Evolutionary conservation across 73 alveolate genomes (phyloP).

Genomic region (Symbiodinium natans): DNA sequence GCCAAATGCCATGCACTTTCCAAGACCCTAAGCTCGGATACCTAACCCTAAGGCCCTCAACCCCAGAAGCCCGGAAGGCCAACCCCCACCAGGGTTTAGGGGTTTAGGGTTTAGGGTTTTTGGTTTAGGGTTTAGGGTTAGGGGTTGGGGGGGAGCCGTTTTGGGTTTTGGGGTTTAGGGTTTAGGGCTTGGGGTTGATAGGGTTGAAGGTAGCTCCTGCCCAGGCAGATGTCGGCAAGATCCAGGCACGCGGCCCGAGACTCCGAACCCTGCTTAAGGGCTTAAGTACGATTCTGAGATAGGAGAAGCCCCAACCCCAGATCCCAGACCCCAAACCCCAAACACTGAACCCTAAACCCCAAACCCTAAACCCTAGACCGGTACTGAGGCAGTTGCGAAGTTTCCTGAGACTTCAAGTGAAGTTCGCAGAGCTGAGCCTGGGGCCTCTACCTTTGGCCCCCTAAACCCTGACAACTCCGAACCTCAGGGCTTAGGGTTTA

Average conservation of each 20-base stretch:
- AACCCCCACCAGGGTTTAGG: neutral
- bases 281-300: no score
- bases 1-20: no score
- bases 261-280: no score
- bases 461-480: no score
- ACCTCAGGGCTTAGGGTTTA: neutral
- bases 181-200: neutral
- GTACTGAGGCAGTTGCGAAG: no score
- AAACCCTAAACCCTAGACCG: neutral
- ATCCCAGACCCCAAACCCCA: neutral
- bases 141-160: neutral
- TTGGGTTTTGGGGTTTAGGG: neutral
- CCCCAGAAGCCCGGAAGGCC: neutral
- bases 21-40: neutral
- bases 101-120: no score
- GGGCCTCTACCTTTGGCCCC: no score
- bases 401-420: no score
- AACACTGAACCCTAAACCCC: neutral
- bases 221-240: slow-evolving; percentile 13
- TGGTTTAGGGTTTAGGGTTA: neutral
- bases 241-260: neutral
- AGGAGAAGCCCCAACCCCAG: no score
- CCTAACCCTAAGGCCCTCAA: neutral
- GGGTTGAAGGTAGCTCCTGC: neutral
- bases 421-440: no score